Conservation (phyloP, 441 rosid species). For the Populus hybrid region DNA sequence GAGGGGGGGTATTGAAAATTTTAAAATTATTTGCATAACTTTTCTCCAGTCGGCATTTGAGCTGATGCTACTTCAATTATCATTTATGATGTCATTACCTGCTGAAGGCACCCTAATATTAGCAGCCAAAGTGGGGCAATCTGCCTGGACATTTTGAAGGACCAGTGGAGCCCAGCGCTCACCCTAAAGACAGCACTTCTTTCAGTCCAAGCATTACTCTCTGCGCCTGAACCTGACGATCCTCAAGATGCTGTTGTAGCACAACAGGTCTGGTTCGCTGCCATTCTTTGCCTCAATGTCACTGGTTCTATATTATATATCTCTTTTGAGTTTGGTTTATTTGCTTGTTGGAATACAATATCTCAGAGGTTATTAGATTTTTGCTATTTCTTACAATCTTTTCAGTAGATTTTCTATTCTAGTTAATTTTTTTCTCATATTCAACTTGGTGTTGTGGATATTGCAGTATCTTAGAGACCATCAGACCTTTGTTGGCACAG, state of each 20-base stretch:
- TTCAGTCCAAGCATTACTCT: constrained; percentile 71
- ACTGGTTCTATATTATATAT: background rate
- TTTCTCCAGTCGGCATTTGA: constrained; percentile 1
- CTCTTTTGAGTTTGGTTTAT: background rate
- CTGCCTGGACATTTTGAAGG: constrained; percentile 93
- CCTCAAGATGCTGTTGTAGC: constrained; percentile 74
- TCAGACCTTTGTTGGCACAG: constrained; percentile 81
- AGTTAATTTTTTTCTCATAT: background rate
- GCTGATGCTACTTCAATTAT: constrained; percentile 7
- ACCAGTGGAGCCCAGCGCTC: constrained; percentile 99
- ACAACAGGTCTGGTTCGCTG: constrained; percentile 59
- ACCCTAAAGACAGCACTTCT: constrained; percentile 96
- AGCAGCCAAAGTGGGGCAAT: constrained; percentile 99
- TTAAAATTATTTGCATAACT: background rate
- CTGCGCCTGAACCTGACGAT: too few relatives aligned
- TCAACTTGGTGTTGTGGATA: constrained; percentile 11
- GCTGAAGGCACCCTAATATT: constrained; percentile 88
- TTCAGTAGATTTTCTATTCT: background rate
- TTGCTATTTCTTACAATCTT: background rate
- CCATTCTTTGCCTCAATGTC: background rate
- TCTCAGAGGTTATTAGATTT: background rate
- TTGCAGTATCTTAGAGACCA: constrained; percentile 81
- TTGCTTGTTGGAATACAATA: background rate
- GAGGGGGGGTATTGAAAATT: background rate
- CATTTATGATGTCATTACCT: constrained; percentile 4